Evolutionary conservation across 371 early-diverging fungal species (phyloP).

Genomic region (Saksenaea oblongispora): DNA sequence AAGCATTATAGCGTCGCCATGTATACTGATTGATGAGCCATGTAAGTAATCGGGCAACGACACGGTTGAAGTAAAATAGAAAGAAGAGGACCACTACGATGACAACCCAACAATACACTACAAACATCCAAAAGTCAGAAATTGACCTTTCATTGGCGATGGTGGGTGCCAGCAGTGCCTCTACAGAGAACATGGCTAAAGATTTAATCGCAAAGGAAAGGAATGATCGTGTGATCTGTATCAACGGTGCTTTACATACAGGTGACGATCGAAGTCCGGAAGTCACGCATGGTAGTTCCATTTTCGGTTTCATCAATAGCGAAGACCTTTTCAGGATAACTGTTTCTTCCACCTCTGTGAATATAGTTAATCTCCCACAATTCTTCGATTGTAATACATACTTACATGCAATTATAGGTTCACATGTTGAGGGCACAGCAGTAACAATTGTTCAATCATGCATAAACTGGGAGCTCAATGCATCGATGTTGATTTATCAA

Average conservation of each 20-base stretch:
- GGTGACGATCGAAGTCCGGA: neutral
- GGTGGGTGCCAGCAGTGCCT: constrained; percentile 3
- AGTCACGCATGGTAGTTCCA: constrained; percentile 1
- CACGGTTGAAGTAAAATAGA: constrained; percentile 76
- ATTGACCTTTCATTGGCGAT: constrained; percentile 26
- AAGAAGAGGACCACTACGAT: constrained; percentile 75
- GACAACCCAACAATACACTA: constrained; percentile 70
- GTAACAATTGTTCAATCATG: neutral
- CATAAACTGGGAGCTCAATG: neutral
- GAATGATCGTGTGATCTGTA: constrained; percentile 2
- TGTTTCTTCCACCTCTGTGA: neutral
- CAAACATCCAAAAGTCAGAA: constrained; percentile 60
- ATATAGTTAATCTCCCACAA: neutral
- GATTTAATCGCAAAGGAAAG: neutral
- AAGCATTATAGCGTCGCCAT: constrained; percentile 72
- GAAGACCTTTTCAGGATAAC: neutral
- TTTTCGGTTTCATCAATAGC: neutral
- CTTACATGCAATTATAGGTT: no score
- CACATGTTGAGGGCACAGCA: neutral
- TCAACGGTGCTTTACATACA: neutral
- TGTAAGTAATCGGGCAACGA: constrained; percentile 64
- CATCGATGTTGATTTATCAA: neutral
- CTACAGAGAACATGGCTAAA: constrained; percentile 2
- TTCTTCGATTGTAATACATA: no score
- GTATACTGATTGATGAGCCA: constrained; percentile 70